Evolutionary conservation across 2,329 filamentous ascomycete genomes (phyloP).

Genomic region (Fonsecaea nubica): DNA sequence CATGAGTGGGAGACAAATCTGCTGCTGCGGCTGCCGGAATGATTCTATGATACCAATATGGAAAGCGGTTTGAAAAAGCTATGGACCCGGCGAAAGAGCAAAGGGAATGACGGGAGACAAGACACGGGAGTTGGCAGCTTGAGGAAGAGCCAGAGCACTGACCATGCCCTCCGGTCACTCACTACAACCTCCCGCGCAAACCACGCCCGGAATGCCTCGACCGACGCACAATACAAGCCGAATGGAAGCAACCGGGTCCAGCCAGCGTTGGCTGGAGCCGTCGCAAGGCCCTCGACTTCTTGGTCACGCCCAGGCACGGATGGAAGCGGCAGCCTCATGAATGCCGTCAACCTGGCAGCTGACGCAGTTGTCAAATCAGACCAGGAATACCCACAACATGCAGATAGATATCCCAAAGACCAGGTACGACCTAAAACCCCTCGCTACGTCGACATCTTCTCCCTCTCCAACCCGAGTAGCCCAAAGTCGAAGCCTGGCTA

Average conservation of each 20-base stretch:
- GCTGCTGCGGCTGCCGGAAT: slow-evolving; percentile 10
- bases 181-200: slow-evolving; percentile 15
- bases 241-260: slow-evolving; percentile 21
- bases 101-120: slow-evolving; percentile 24
- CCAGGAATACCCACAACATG: slow-evolving; percentile 27
- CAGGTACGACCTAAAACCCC: slow-evolving; percentile 26
- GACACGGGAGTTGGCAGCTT: slow-evolving; percentile 26
- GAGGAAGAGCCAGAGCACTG: slow-evolving; percentile 29
- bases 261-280: slow-evolving; percentile 28
- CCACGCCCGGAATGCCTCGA: slow-evolving; percentile 12
- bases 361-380: slow-evolving; percentile 30
- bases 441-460: slow-evolving; percentile 39
- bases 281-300: slow-evolving; percentile 30
- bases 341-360: slow-evolving; percentile 37
- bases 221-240: slow-evolving; percentile 20
- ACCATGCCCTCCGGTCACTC: slow-evolving; percentile 14
- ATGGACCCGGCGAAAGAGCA: slow-evolving; percentile 37
- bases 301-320: slow-evolving; percentile 34
- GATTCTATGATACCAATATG: slow-evolving; percentile 26
- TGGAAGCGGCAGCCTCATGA: slow-evolving; percentile 38
- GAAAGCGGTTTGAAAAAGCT: slow-evolving; percentile 35
- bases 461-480: slow-evolving; percentile 27
- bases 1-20: slow-evolving; percentile 13
- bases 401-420: slow-evolving; percentile 21
- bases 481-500: slow-evolving; percentile 22